phyloP scores from a whole-genome alignment of 768 basidiomycete genomes.

The Aureoboletus auriporus region DNA sequence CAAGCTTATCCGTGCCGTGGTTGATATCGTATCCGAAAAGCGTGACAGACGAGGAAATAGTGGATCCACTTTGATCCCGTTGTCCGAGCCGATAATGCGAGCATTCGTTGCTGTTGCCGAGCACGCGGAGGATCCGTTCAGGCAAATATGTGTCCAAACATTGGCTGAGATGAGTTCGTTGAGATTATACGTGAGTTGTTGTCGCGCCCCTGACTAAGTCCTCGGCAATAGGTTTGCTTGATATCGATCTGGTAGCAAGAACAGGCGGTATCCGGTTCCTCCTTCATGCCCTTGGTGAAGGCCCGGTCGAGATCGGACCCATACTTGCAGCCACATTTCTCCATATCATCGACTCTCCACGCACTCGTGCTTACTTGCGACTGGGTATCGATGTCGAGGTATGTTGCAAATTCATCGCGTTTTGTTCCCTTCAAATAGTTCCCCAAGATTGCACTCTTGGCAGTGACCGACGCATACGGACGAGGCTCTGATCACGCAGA shows the following conservation, averaged over 20 bases:
- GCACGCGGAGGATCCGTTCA: slow-evolving; percentile 85
- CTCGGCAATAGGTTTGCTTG: slow-evolving; percentile 66
- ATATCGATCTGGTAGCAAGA: slow-evolving; percentile 74
- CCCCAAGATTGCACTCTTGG: slow-evolving; percentile 74
- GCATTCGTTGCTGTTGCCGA: slow-evolving; percentile 93
- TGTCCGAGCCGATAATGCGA: slow-evolving; percentile 77
- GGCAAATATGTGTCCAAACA: slow-evolving; percentile 78
- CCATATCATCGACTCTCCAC: slow-evolving; percentile 80
- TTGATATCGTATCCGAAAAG: slow-evolving; percentile 69
- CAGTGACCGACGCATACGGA: slow-evolving; percentile 90
- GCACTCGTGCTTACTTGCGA: slow-evolving; percentile 70
- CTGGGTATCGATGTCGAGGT: slow-evolving; percentile 91
- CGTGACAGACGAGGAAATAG: slow-evolving; percentile 36
- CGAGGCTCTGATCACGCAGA: slow-evolving; percentile 77
- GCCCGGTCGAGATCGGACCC: slow-evolving; percentile 76
- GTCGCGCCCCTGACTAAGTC: slow-evolving; percentile 7
- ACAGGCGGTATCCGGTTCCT: slow-evolving; percentile 86
- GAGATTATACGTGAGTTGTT: slow-evolving; percentile 4
- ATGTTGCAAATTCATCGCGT: slow-evolving; percentile 9
- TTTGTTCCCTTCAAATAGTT: background rate
- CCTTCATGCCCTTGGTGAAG: slow-evolving; percentile 85
- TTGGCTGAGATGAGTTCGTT: slow-evolving; percentile 82
- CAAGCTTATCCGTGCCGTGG: slow-evolving; percentile 79
- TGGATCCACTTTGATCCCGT: slow-evolving; percentile 46
- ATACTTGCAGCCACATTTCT: slow-evolving; percentile 78